A percentile compares a stretch with the other conserved stretches of the same genome.
Conservation (phyloP, 768 basidiomycete species). For the Mycena alexandri region DNA sequence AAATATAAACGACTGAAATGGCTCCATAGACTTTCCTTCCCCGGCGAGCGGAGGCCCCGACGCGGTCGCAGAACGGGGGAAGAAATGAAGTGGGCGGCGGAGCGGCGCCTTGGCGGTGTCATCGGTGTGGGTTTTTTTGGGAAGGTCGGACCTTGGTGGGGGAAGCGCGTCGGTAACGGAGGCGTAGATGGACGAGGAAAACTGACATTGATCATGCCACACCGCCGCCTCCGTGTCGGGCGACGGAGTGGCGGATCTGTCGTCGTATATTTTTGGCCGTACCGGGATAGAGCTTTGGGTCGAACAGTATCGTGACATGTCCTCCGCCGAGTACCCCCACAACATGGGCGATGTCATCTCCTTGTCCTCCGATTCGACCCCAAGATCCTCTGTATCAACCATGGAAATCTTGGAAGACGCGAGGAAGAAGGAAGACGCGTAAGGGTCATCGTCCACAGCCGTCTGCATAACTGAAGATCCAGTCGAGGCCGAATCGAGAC, state of each 20-base stretch:
- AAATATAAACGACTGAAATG: slow-evolving; percentile 40
- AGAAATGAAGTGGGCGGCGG: slow-evolving; percentile 23
- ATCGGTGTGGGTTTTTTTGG: slow-evolving; percentile 13
- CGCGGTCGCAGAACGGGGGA: slow-evolving; percentile 23
- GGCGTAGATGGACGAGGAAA: slow-evolving; percentile 29
- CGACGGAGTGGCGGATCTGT: slow-evolving; percentile 36
- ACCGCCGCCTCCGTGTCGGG: slow-evolving; percentile 32
- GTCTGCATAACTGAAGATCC: slow-evolving; percentile 80
- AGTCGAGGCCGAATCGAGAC: slow-evolving; percentile 60
- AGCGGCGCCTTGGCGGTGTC: slow-evolving; percentile 4
- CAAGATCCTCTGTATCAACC: slow-evolving; percentile 54
- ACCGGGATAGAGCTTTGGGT: slow-evolving; percentile 31
- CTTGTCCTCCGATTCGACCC: slow-evolving; percentile 61
- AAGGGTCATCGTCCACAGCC: slow-evolving; percentile 75
- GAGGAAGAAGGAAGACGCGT: slow-evolving; percentile 69
- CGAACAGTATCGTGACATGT: slow-evolving; percentile 51
- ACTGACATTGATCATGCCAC: slow-evolving; percentile 40
- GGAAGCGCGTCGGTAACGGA: slow-evolving; percentile 29
- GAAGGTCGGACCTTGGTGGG: slow-evolving; percentile 28
- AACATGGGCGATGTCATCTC: slow-evolving; percentile 65
- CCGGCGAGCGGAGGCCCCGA: slow-evolving; percentile 18
- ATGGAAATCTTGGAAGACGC: slow-evolving; percentile 55
- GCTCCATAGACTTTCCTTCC: slow-evolving; percentile 29
- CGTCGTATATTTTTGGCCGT: slow-evolving; percentile 16
- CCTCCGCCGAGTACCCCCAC: slow-evolving; percentile 62